phyloP scores from a whole-genome alignment of 768 basidiomycete genomes.

The Russula abietina region DNA sequence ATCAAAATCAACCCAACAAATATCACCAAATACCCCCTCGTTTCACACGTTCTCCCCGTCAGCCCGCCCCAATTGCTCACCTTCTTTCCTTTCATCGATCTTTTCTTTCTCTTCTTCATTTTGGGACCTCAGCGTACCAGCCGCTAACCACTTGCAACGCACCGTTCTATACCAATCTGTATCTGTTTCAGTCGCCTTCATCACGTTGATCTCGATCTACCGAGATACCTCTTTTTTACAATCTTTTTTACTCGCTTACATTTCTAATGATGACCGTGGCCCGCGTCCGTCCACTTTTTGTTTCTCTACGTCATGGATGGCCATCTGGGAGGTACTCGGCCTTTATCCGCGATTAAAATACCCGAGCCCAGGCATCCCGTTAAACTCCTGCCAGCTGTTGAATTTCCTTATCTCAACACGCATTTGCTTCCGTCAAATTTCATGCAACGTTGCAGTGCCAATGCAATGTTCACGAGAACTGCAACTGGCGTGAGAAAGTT shows the following conservation, averaged over 20 bases:
- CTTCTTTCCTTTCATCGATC: no score
- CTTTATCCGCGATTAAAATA: neutral
- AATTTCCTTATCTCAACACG: neutral
- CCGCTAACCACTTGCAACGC: neutral
- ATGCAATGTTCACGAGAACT: neutral
- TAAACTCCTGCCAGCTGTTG: neutral
- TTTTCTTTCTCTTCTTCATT: no score
- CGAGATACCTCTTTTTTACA: neutral
- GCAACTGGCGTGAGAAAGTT: neutral
- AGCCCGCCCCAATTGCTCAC: neutral
- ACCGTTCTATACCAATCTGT: neutral
- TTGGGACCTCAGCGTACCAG: neutral
- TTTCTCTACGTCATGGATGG: neutral
- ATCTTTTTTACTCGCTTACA: neutral
- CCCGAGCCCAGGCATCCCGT: neutral
- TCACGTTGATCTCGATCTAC: neutral
- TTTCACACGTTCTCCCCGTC: neutral
- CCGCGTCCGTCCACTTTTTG: neutral
- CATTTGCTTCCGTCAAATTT: neutral
- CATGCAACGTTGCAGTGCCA: neutral
- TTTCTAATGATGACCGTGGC: no score
- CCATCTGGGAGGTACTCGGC: no score
- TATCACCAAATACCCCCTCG: conserved; percentile 14
- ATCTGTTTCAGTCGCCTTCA: neutral
- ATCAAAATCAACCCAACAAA: conserved; percentile 10